Evolutionary conservation across 2,329 filamentous ascomycete species (phyloP).

Genomic region (Claviceps quebecensis): DNA sequence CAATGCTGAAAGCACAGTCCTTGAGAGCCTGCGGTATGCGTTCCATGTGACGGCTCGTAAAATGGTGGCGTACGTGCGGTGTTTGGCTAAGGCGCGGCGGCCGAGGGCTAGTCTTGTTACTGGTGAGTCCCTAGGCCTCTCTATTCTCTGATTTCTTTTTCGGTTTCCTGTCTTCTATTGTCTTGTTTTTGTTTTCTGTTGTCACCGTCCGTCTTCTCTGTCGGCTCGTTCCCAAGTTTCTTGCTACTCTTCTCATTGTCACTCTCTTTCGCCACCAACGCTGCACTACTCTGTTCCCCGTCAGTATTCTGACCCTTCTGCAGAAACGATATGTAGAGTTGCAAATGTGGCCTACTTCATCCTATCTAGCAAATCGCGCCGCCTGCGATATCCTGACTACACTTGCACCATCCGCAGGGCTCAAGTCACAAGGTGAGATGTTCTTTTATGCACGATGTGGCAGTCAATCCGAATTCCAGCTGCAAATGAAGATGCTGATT

Average conservation of each 20-base stretch:
- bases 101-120: slow-evolving; percentile 47
- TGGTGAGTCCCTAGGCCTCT: slow-evolving; percentile 30
- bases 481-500: not conserved
- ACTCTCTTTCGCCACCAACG: not conserved
- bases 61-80: slow-evolving; percentile 46
- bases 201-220: not conserved
- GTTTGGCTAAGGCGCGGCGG: slow-evolving; percentile 41
- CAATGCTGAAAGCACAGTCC: slow-evolving; percentile 56
- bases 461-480: not conserved
- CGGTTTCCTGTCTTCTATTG: too few species aligned
- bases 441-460: not conserved
- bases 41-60: slow-evolving; percentile 71
- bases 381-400: slow-evolving; percentile 33
- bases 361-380: slow-evolving; percentile 41
- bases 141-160: not conserved
- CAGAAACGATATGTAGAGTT: slow-evolving; percentile 52
- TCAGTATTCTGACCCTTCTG: not conserved
- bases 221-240: not conserved
- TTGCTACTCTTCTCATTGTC: not conserved
- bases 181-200: not conserved
- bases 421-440: slow-evolving; percentile 46
- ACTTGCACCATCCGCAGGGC: slow-evolving; percentile 43
- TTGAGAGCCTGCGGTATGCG: slow-evolving; percentile 60
- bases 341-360: slow-evolving; percentile 50
- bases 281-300: too few species aligned